Base-by-base conservation (phyloP, 2,329 filamentous ascomycete species). In the Dactylellina leptospora region DNA sequence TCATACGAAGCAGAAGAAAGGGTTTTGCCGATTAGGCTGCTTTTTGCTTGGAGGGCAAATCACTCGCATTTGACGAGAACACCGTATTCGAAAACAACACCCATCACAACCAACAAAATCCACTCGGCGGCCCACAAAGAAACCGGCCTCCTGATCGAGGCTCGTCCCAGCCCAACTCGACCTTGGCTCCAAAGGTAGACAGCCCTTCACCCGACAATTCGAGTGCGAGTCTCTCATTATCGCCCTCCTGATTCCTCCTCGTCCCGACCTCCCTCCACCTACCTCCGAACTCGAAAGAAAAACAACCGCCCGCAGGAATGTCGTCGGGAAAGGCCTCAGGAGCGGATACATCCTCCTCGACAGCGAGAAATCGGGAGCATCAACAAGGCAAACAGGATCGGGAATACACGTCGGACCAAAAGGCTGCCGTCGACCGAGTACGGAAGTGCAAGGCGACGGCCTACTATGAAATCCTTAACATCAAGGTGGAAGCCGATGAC, bases 391-490 rank as follows among this genome's bases (percentile, higher is more conserved):
- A 89, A 80, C 86, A 89, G 75, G 87, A 87, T 69, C 88, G 91
- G 76, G 85, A 90, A 78, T 96, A 88, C 81, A 99, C 95, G 0
- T 83, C 86, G 27, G 93, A 97, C 77, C 95, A 99, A 79, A 95
- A 96, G 80, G 88, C 90, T 1, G 93, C 93, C 23, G 95, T 99
- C 28, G 82, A 96, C 77, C 87, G 95, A 75, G 95, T 99, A 79
- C 88, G 91, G 75, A 87, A 85, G 82, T 99, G 95, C 82, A 84
- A 85, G 38, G 83, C 90, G 20, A 97, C 92, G 2, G 91, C 91
- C 16, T 99, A 96, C 81, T 99, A 99, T 83, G 95, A 97, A 79
- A 97, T 99, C 76, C 82, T 99, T 28, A 88, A 88, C 20, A 81
- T 97, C 51, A 85, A 89, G 76, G 83, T 84, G 74, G 87, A 89